phyloP scores from a whole-genome alignment of 768 basidiomycete species.

The Mycena galericulata region DNA sequence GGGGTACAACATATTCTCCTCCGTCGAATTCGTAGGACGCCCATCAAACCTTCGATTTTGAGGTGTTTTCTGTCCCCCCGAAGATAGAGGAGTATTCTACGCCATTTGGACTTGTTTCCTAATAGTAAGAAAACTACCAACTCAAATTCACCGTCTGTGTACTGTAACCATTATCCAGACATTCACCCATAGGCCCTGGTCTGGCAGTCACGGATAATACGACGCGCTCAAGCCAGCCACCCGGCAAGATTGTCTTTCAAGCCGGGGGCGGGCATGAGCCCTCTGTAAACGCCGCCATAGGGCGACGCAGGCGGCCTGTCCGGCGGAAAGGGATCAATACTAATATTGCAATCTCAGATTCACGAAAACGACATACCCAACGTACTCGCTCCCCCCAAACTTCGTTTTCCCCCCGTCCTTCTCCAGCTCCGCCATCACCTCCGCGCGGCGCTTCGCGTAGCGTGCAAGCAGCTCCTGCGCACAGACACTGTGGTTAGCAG shows the following conservation, averaged over 20 bases:
- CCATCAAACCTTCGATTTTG: too few relatives aligned
- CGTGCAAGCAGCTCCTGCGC: conserved; percentile 25
- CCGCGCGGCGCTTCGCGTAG: conserved; percentile 30
- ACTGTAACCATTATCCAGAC: too few relatives aligned
- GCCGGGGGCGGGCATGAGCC: conserved; percentile 24
- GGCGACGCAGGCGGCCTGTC: conserved; percentile 33
- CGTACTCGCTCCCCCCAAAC: conserved; percentile 26
- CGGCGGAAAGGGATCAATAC: not conserved
- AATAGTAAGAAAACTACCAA: too few relatives aligned
- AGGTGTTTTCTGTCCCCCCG: too few relatives aligned
- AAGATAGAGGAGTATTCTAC: too few relatives aligned
- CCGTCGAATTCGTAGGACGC: too few relatives aligned
- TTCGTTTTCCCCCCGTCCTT: conserved; percentile 18
- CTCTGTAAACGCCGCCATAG: conserved; percentile 28
- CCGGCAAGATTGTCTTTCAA: conserved; percentile 28
- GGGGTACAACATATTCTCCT: too few relatives aligned
- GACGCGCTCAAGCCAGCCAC: conserved; percentile 22
- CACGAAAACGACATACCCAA: conserved; percentile 21
- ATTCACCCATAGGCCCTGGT: too few relatives aligned
- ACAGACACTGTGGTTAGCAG: not conserved
- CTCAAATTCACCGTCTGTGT: too few relatives aligned
- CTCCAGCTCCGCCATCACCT: conserved; percentile 26
- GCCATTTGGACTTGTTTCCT: too few relatives aligned
- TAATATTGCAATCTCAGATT: not conserved
- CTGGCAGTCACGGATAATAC: too few relatives aligned